These are phyloP conservation scores for Teunomyces gatunensis DNA, from an alignment of 805 yeast species.

Conservation along the genomic window DNA sequence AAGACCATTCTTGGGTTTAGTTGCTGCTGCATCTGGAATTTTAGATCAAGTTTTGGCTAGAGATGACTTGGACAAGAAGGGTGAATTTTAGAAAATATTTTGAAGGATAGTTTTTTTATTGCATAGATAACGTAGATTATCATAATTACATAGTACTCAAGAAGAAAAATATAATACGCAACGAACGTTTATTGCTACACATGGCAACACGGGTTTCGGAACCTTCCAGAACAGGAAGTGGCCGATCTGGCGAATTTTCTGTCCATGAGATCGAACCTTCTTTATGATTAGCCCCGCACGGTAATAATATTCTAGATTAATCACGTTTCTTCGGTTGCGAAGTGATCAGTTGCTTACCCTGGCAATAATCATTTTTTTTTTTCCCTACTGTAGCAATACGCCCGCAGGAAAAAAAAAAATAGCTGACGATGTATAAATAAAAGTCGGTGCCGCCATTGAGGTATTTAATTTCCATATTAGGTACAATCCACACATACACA, in stretches of 20 bases:
- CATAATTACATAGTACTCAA: background rate
- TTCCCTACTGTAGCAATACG: background rate
- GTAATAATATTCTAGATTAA: background rate
- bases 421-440: background rate
- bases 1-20: constrained; percentile 91
- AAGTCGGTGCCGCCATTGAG: background rate
- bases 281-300: background rate
- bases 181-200: too few species aligned
- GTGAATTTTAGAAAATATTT: constrained; percentile 35
- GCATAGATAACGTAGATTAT: background rate
- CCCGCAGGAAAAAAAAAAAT: background rate
- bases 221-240: background rate
- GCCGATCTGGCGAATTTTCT: background rate
- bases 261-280: background rate
- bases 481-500: background rate
- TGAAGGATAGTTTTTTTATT: constrained; percentile 1
- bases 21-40: constrained; percentile 89
- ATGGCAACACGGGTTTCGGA: background rate
- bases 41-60: constrained; percentile 61
- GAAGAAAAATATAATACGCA: background rate
- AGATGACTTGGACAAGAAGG: constrained; percentile 42
- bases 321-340: too few species aligned
- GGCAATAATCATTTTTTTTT: too few species aligned
- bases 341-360: too few species aligned
- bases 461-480: background rate